Conservation (phyloP, 73 alveolate genomes). For the Breviolum minutum region DNA sequence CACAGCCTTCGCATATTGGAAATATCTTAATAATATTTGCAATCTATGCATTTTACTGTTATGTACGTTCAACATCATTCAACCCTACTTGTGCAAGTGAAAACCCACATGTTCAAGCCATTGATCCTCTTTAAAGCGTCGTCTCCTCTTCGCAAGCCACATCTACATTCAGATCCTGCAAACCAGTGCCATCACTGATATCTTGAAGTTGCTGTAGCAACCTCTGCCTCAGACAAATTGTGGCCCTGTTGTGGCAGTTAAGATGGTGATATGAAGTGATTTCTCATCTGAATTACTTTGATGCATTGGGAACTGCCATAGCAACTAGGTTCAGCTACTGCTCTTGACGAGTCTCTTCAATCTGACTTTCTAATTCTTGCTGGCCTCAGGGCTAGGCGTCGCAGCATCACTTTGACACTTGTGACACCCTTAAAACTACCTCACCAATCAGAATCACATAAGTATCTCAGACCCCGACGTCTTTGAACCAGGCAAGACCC, state of each 20-base stretch:
- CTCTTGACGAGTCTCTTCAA: slow-evolving; percentile 57
- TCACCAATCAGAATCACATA: background rate
- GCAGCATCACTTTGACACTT: background rate
- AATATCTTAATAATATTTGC: background rate
- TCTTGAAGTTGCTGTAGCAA: slow-evolving; percentile 80
- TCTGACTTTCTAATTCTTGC: slow-evolving; percentile 48
- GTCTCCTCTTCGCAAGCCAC: background rate
- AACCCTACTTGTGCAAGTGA: too few species aligned
- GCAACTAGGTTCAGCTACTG: background rate
- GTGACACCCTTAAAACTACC: background rate
- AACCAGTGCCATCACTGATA: slow-evolving; percentile 14
- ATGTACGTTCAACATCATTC: too few species aligned
- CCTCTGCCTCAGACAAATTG: slow-evolving; percentile 26
- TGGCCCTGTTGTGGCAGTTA: background rate
- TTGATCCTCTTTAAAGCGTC: too few species aligned
- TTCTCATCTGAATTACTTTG: background rate
- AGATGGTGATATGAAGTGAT: too few species aligned
- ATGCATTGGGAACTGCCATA: background rate
- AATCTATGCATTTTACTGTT: background rate
- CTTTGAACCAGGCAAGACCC: slow-evolving; percentile 26
- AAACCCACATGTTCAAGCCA: too few species aligned
- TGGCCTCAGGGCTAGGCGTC: background rate
- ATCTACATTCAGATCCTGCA: background rate
- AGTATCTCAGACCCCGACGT: background rate
- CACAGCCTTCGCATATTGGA: background rate